Conservation (phyloP, 2,329 filamentous ascomycete species). For the Teratosphaeriaceae sp. region DNA sequence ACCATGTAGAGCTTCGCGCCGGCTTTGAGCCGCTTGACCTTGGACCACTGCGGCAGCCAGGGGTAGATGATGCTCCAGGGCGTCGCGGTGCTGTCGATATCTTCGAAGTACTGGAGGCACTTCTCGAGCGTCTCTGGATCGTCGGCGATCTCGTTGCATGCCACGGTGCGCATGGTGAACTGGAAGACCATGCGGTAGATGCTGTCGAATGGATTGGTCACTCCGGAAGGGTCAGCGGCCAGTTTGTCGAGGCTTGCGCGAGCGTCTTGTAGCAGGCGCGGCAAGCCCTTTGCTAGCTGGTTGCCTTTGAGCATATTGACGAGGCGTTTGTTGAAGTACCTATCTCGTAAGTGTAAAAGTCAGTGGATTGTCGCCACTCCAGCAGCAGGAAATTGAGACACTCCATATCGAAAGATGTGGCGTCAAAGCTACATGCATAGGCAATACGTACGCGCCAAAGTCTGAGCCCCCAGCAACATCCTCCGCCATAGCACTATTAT, state of each 20-base stretch:
- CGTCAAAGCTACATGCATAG: no score
- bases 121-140: constrained; percentile 36
- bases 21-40: constrained; percentile 39
- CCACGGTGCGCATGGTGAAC: constrained; percentile 52
- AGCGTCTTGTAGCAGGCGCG: constrained; percentile 39
- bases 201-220: constrained; percentile 48
- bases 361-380: no score
- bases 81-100: constrained; percentile 40
- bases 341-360: no score
- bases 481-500: constrained; percentile 5
- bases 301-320: constrained; percentile 22
- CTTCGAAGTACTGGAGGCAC: constrained; percentile 41
- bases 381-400: no score
- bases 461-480: neutral
- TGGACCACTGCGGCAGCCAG: constrained; percentile 41
- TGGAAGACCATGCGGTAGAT: constrained; percentile 49
- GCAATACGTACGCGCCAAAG: constrained; percentile 8
- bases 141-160: constrained; percentile 48
- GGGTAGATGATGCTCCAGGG: constrained; percentile 47
- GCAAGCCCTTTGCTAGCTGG: constrained; percentile 29
- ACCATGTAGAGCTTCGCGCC: constrained; percentile 45
- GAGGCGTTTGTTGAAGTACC: constrained; percentile 23
- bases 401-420: no score
- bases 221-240: constrained; percentile 11
- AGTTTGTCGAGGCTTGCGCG: constrained; percentile 34